Evolutionary conservation across 768 basidiomycete genomes (phyloP).

Genomic region (Lactifluus subvellereus): DNA sequence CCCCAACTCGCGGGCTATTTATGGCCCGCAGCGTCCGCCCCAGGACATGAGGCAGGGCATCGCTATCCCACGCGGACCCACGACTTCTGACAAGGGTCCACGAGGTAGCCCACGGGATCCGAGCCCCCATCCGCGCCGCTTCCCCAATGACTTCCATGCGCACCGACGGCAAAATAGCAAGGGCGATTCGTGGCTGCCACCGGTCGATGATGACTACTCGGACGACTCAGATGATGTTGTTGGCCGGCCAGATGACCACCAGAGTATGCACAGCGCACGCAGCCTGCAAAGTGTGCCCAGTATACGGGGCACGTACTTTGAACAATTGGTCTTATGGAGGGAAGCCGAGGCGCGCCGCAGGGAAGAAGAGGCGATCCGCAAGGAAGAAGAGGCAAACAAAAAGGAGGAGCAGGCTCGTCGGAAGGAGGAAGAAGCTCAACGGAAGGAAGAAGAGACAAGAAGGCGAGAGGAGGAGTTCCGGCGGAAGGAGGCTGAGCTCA

Average conservation of each 20-base stretch:
- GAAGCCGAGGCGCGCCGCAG: too few relatives aligned
- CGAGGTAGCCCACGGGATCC: constrained; percentile 11
- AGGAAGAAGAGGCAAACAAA: too few relatives aligned
- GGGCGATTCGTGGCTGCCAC: constrained; percentile 8
- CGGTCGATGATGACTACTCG: constrained; percentile 6
- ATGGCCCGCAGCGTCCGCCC: too few relatives aligned
- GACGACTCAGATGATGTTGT: constrained; percentile 20
- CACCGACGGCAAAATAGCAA: constrained; percentile 20
- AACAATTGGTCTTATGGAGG: too few relatives aligned
- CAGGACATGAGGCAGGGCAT: constrained; percentile 12
- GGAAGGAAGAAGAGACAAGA: background rate
- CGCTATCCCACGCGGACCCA: constrained; percentile 17
- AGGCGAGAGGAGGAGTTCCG: constrained; percentile 29
- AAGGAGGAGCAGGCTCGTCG: background rate
- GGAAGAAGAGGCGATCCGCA: constrained; percentile 30
- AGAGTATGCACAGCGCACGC: background rate
- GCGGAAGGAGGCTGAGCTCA: constrained; percentile 10
- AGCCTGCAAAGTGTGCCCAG: constrained; percentile 17
- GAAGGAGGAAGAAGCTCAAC: constrained; percentile 26
- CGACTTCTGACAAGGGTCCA: constrained; percentile 14
- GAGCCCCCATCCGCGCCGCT: constrained; percentile 20
- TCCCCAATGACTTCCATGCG: constrained; percentile 7
- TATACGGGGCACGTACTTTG: constrained; percentile 21
- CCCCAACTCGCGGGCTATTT: background rate
- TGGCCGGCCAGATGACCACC: constrained; percentile 14